Base-by-base conservation (phyloP, 768 basidiomycete species). In the Saitozyma podzolica region DNA sequence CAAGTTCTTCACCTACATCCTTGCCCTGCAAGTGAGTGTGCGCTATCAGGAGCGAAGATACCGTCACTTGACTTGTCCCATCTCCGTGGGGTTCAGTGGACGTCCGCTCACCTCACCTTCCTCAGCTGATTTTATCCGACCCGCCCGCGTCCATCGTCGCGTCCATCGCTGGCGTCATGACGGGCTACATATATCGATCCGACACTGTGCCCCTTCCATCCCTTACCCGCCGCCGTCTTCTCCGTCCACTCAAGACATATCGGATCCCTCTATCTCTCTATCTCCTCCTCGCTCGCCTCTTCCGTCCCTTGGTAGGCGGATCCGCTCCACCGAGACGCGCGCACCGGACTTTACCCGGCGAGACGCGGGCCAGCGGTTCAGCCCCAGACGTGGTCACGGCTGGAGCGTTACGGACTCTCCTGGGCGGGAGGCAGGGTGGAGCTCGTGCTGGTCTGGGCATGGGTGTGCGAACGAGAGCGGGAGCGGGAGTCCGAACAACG, bases 181-280 rank as follows among this genome's bases (percentile, higher is more conserved):
- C 85, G 7, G 91, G 92, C 0, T 85, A 87, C 69, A 80, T 91
- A 42, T 95, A 94, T 76, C 88, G 91, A 45, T 88, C 91, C 8
- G 91, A 93, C 74, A 73, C 92, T 14, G 84, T 89, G 58, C 83
- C 93, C 54, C 50, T 69, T 4, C 64, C 76, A n/a, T 59, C 69
- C 8, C 50, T 74, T 29, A 61, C 67, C 10, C 65, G 64, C 1
- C 63, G 67, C 6, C 64, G 73, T 13, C 55, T 73, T 43, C 67
- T 65, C 17, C 52, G 70, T 17, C 68, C 75, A 0, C 64, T 76
- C 29, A 92, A 93, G 72, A 79, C 84, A 3, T 94, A 91, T 82
- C 86, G 92, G 29, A 78, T 95, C 37, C 86, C 92, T 0, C 83
- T 83, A 0, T 79, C 82, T 6, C 64, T 89, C 8, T 82, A 88